phyloP scores from a whole-genome alignment of 352 stramenopile genomes.

The Phytopythium vexans region DNA sequence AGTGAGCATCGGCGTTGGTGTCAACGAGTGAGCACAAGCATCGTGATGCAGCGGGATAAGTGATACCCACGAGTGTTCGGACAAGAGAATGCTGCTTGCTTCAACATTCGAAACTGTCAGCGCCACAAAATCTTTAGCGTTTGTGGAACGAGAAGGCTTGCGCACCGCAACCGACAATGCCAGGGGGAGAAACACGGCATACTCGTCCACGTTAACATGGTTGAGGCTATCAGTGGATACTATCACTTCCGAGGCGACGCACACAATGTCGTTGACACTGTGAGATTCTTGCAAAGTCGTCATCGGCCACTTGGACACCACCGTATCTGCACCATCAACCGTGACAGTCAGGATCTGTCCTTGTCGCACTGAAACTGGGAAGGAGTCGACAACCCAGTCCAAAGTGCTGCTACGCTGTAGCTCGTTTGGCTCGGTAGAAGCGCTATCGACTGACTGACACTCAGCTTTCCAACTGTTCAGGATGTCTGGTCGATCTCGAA shows the following conservation, averaged over 20 bases:
- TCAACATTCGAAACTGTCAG: neutral
- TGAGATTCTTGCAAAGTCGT: neutral
- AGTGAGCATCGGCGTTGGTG: slow-evolving; percentile 10
- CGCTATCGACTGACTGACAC: neutral
- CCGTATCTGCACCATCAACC: neutral
- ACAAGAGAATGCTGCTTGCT: slow-evolving; percentile 2
- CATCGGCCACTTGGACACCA: neutral
- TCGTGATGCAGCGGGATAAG: slow-evolving; percentile 18
- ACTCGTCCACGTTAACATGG: too few species aligned
- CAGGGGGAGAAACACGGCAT: too few species aligned
- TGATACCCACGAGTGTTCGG: slow-evolving; percentile 9
- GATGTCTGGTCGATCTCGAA: slow-evolving; percentile 9
- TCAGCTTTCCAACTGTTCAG: neutral
- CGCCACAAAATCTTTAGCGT: neutral
- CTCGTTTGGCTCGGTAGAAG: too few species aligned
- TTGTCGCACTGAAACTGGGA: neutral
- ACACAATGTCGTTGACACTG: too few species aligned
- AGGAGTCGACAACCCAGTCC: neutral
- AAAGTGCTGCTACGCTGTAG: too few species aligned
- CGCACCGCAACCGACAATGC: neutral
- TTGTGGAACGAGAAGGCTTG: neutral
- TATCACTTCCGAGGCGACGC: too few species aligned
- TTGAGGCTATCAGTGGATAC: too few species aligned
- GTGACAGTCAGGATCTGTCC: neutral
- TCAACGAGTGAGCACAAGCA: neutral